phyloP scores from a whole-genome alignment of 306 rosid genomes.

The Begonia fuchsioides region DNA sequence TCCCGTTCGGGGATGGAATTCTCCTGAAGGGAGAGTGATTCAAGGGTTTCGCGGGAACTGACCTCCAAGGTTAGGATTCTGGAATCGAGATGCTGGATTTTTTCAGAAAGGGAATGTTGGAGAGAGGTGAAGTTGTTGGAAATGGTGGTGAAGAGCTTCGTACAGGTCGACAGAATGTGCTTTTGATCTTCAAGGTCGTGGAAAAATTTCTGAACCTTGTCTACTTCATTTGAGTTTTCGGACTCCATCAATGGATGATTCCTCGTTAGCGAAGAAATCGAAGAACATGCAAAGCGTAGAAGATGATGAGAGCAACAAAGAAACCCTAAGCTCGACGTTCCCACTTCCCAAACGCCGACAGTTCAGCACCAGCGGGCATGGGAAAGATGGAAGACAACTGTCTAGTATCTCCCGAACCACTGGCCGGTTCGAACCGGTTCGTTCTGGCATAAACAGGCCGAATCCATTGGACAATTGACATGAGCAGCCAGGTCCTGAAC shows the following conservation, averaged over 20 bases:
- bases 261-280: too few species aligned
- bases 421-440: too few species aligned
- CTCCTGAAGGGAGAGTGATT: slow-evolving; percentile 34
- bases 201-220: slow-evolving; percentile 41
- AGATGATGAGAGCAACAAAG: too few species aligned
- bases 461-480: too few species aligned
- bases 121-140: slow-evolving; percentile 37
- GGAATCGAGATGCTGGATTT: slow-evolving; percentile 45
- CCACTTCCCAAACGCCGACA: too few species aligned
- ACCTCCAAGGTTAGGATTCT: slow-evolving; percentile 36
- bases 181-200: slow-evolving; percentile 42
- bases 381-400: too few species aligned
- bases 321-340: too few species aligned
- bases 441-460: too few species aligned
- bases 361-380: too few species aligned
- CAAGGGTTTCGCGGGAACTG: slow-evolving; percentile 23
- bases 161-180: slow-evolving; percentile 33
- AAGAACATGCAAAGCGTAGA: too few species aligned
- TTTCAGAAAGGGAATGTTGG: slow-evolving; percentile 31
- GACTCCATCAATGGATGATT: slow-evolving; percentile 30
- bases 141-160: slow-evolving; percentile 35
- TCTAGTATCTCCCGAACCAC: too few species aligned
- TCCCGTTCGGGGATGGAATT: slow-evolving; percentile 43
- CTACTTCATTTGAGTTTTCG: slow-evolving; percentile 20
- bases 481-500: too few species aligned